Evolutionary conservation across 1,284 basidiomycete genomes (phyloP).

Genomic region (Ustilago nuda): DNA sequence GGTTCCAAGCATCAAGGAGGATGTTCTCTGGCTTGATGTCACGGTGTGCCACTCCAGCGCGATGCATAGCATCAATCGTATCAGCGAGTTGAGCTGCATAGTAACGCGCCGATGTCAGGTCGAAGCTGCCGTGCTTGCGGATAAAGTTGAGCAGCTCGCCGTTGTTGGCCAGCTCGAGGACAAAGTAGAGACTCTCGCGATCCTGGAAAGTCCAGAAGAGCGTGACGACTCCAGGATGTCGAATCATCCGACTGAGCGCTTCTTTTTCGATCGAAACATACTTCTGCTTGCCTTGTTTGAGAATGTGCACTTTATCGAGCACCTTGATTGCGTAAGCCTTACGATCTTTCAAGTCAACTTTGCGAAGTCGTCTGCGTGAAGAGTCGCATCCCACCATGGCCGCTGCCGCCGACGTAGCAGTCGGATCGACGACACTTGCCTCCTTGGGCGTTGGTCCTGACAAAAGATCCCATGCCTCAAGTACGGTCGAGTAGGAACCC

Average conservation of each 20-base stretch:
- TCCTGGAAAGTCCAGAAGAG: constrained; percentile 69
- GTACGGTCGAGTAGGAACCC: constrained; percentile 67
- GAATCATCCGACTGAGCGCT: constrained; percentile 63
- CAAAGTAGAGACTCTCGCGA: constrained; percentile 67
- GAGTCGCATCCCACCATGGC: constrained; percentile 53
- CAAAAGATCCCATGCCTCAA: constrained; percentile 66
- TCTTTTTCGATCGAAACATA: constrained; percentile 68
- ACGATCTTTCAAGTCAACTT: constrained; percentile 38
- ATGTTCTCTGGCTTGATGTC: constrained; percentile 68
- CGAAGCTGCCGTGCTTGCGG: constrained; percentile 62
- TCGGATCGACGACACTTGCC: constrained; percentile 32
- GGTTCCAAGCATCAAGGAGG: constrained; percentile 56
- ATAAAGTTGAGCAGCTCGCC: constrained; percentile 66
- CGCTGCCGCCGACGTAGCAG: constrained; percentile 42
- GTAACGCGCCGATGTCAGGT: constrained; percentile 48
- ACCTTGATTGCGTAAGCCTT: constrained; percentile 67
- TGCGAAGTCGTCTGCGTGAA: constrained; percentile 19
- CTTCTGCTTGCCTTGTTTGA: constrained; percentile 69
- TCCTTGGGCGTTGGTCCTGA: constrained; percentile 42
- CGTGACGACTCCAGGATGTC: constrained; percentile 64
- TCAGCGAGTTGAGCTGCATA: constrained; percentile 65
- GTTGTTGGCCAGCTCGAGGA: constrained; percentile 65
- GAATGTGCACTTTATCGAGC: constrained; percentile 68
- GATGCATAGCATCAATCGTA: constrained; percentile 63
- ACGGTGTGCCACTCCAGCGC: constrained; percentile 62